These are phyloP conservation scores for Oropetium thomaeum DNA, from an alignment of 176 grass and related monocot species.

Conservation along the genomic window DNA sequence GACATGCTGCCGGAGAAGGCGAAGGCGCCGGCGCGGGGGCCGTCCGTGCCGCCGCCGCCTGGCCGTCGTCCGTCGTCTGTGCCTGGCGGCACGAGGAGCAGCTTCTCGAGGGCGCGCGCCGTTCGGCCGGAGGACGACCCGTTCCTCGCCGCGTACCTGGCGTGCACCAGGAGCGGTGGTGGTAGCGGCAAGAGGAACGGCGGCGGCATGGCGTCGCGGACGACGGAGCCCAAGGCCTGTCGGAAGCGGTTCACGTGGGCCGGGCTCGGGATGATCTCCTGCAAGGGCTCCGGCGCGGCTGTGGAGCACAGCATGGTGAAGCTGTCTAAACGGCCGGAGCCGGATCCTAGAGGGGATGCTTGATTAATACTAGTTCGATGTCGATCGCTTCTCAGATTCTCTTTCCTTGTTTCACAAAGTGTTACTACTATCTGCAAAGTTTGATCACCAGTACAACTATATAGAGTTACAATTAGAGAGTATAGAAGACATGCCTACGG, in stretches of 20 bases:
- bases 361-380: too few species aligned
- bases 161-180: constrained; percentile 63
- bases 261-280: constrained; percentile 37
- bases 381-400: neutral
- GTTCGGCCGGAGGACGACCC: constrained; percentile 67
- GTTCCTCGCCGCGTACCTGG: constrained; percentile 78
- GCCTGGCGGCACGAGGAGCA: neutral
- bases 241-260: constrained; percentile 25
- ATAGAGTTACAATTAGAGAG: too few species aligned
- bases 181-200: neutral
- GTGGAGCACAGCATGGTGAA: constrained; percentile 57
- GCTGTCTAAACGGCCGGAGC: constrained; percentile 32
- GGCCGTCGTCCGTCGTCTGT: neutral
- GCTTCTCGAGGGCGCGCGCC: neutral
- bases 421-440: neutral
- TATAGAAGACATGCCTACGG: too few species aligned
- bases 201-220: neutral
- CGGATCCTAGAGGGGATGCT: constrained; percentile 22
- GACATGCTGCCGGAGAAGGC: constrained; percentile 4
- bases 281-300: constrained; percentile 32
- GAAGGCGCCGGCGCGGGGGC: neutral
- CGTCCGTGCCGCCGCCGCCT: constrained; percentile 40
- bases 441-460: too few species aligned
- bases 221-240: neutral
- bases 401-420: neutral